Evolutionary conservation across 179 eudicot species (phyloP).

Genomic region (Heliamphora pulchella): DNA sequence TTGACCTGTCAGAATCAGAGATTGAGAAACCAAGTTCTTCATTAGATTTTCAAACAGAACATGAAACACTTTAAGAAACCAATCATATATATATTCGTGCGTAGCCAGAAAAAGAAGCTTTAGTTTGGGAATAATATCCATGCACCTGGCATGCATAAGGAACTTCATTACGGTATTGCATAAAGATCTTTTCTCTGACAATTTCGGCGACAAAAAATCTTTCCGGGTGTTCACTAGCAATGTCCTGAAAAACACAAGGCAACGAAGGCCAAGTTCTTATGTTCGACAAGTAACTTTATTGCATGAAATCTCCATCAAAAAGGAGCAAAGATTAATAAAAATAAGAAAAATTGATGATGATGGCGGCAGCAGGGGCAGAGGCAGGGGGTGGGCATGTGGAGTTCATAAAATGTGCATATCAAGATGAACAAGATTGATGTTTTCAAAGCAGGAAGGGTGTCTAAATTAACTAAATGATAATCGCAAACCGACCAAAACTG

Average conservation of each 20-base stretch:
- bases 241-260: conserved; percentile 45
- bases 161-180: conserved; percentile 91
- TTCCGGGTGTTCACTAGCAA: conserved; percentile 94
- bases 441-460: no score
- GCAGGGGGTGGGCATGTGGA: no score
- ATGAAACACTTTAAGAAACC: background rate
- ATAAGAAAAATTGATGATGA: no score
- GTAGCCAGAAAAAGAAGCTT: background rate
- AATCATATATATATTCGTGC: background rate
- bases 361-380: no score
- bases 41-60: background rate
- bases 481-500: no score
- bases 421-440: no score
- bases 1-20: conserved; percentile 55
- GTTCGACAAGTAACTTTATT: background rate
- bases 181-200: conserved; percentile 84
- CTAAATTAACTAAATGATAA: no score
- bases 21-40: conserved; percentile 1
- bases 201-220: conserved; percentile 94
- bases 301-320: background rate
- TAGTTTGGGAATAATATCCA: background rate
- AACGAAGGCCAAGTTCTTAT: conserved; percentile 4
- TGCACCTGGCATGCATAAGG: conserved; percentile 94
- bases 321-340: background rate
- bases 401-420: no score